These are phyloP conservation scores for Kluyveromyces sp. DNA, from an alignment of 1,139 yeast genomes.

Conservation along the genomic window DNA sequence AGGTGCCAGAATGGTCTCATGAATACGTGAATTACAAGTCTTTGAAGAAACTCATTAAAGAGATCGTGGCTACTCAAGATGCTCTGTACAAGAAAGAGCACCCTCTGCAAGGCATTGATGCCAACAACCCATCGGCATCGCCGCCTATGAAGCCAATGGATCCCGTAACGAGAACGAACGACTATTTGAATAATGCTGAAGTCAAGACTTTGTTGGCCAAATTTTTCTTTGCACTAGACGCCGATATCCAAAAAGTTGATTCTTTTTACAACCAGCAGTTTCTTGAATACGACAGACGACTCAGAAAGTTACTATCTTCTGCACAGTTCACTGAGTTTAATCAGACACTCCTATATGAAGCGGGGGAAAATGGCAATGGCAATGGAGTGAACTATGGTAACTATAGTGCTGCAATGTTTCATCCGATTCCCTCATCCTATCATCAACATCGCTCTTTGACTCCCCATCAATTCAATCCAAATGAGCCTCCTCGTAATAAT, in stretches of 20 bases:
- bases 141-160: conserved; percentile 17
- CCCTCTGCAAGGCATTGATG: conserved; percentile 13
- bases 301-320: conserved; percentile 42
- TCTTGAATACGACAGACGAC: conserved; percentile 65
- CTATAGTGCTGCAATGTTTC: conserved; percentile 7
- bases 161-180: conserved; percentile 12
- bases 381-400: not conserved
- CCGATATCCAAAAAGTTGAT: conserved; percentile 77
- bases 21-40: conserved; percentile 81
- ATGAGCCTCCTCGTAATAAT: not conserved
- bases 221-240: conserved; percentile 73
- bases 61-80: conserved; percentile 34
- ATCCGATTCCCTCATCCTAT: conserved; percentile 7
- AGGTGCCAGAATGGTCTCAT: conserved; percentile 86
- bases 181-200: conserved; percentile 33
- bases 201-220: conserved; percentile 45
- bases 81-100: conserved; percentile 20
- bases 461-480: not conserved
- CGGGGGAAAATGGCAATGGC: not conserved
- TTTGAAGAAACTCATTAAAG: conserved; percentile 72
- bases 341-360: conserved; percentile 4
- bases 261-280: conserved; percentile 68
- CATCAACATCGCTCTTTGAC: not conserved
- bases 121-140: conserved; percentile 12
- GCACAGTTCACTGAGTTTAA: conserved; percentile 27